phyloP scores from a whole-genome alignment of 2,329 filamentous ascomycete species.

The Aspergillus ruber region DNA sequence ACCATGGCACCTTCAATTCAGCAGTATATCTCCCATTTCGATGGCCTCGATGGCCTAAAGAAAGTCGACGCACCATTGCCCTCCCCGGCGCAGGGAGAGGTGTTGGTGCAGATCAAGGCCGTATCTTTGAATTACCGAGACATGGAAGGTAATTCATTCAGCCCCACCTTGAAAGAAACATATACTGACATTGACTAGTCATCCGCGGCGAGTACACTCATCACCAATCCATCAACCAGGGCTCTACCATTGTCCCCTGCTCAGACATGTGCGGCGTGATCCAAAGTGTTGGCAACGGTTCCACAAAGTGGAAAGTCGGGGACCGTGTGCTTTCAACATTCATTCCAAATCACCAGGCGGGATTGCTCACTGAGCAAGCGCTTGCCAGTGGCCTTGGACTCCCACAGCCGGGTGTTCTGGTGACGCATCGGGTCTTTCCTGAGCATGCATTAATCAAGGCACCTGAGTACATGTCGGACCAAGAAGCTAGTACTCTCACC shows the following conservation, averaged over 20 bases:
- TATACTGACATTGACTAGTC: constrained; percentile 33
- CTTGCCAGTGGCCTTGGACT: constrained; percentile 55
- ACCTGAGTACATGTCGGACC: constrained; percentile 30
- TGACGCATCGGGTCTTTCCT: constrained; percentile 39
- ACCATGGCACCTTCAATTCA: constrained; percentile 12
- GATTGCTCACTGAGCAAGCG: constrained; percentile 51
- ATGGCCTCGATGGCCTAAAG: constrained; percentile 51
- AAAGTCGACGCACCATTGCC: constrained; percentile 43
- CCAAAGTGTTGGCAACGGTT: constrained; percentile 43
- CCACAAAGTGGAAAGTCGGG: constrained; percentile 47
- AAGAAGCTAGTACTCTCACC: constrained; percentile 37
- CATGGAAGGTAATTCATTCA: constrained; percentile 28
- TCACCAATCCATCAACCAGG: constrained; percentile 48
- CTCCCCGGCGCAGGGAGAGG: constrained; percentile 45
- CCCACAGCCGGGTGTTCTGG: constrained; percentile 46
- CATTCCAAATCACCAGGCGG: constrained; percentile 46
- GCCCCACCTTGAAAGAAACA: neutral
- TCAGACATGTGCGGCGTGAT: constrained; percentile 66
- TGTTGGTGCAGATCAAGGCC: constrained; percentile 47
- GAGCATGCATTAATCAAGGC: constrained; percentile 35
- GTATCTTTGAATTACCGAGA: constrained; percentile 52
- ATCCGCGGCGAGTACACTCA: constrained; percentile 57
- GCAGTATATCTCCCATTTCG: constrained; percentile 51
- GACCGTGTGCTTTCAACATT: constrained; percentile 64
- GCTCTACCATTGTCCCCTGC: constrained; percentile 52